These are phyloP conservation scores for Amylocystis lapponica DNA, from an alignment of 768 basidiomycete species.

Conservation along the genomic window DNA sequence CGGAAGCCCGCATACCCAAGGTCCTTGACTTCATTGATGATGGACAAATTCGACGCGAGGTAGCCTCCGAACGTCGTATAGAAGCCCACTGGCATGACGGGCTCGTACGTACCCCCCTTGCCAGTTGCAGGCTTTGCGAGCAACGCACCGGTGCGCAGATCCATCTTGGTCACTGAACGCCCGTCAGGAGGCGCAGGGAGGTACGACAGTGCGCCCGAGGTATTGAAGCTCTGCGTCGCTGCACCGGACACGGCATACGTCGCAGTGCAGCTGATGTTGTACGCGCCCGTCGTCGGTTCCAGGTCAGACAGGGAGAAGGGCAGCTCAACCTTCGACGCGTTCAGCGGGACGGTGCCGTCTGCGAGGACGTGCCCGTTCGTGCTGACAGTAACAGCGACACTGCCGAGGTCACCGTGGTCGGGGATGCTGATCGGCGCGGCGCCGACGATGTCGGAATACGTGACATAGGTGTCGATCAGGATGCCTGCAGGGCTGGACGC, in stretches of 20 bases:
- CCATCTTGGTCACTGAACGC: slow-evolving; percentile 42
- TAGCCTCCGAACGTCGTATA: slow-evolving; percentile 58
- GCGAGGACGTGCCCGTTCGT: slow-evolving; percentile 18
- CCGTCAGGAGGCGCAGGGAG: slow-evolving; percentile 31
- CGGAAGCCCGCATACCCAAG: slow-evolving; percentile 52
- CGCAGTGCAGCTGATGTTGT: slow-evolving; percentile 31
- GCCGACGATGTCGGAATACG: slow-evolving; percentile 29
- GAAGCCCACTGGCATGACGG: slow-evolving; percentile 66
- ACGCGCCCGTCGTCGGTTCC: slow-evolving; percentile 22
- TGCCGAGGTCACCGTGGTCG: slow-evolving; percentile 1
- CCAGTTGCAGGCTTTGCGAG: slow-evolving; percentile 30
- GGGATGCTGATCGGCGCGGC: slow-evolving; percentile 27
- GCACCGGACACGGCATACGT: slow-evolving; percentile 14
- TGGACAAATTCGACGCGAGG: slow-evolving; percentile 44
- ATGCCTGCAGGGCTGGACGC: slow-evolving; percentile 19
- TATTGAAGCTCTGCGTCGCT: slow-evolving; percentile 27
- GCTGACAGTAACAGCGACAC: slow-evolving; percentile 27
- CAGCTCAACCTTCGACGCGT: slow-evolving; percentile 31
- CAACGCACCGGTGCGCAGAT: slow-evolving; percentile 39
- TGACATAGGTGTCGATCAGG: slow-evolving; percentile 35
- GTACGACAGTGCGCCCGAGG: slow-evolving; percentile 31
- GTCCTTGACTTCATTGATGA: slow-evolving; percentile 50
- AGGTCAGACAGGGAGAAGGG: slow-evolving; percentile 27
- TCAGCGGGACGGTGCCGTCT: slow-evolving; percentile 30
- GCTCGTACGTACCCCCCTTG: slow-evolving; percentile 20